Evolutionary conservation across 257 asterid species (phyloP), one percentile per base, ranked within the genome.

Genomic region (Gentiana straminea): DNA sequence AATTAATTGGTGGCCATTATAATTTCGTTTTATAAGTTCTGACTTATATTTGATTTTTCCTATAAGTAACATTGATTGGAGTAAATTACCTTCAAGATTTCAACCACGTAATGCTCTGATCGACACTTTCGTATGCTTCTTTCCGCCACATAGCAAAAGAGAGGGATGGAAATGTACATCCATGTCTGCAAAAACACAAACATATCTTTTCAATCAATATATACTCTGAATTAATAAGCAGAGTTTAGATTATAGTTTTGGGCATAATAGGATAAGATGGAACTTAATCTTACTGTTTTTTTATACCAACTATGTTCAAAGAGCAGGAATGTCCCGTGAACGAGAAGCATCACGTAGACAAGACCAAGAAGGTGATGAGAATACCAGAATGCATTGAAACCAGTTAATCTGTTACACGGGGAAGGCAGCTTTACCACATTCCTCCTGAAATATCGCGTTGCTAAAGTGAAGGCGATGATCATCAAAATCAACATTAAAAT

Each of bases 381-480:
- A 64, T 89, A 86, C 97, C 97, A 89, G 69, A 89, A 89, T 15
- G 97, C 94, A 58, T 89, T 89, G 72, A 89, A 89, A 55, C 97
- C 97, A 0, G 97, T 83, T 32, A 89, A 63, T 72, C 73, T 71
- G 71, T 82, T 84, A 8, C 80, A 74, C 0, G 95, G 94, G 2
- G 83, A 55, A 41, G 95, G 95, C 57, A 89, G 73, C 75, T 80
- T 81, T 58, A 77, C 73, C 12, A 69, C 78, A n/a, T 80, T 81
- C 66, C 65, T 83, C 52, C 97, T 61, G 67, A 89, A 89, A 47
- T 72, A 51, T 35, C 89, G 65, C 1, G 89, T 79, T 52, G 97
- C 97, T 44, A 86, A 70, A 12, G 95, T 89, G 71, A 86, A 85
- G 34, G 75, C 77, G 3, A 86, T 66, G 34, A 59, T 56, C 89